Percentiles rank a stretch among this genome's conserved stretches.
phyloP scores from a whole-genome alignment of 108 stramenopile species.

The Cyclostephanos invisitatus region DNA sequence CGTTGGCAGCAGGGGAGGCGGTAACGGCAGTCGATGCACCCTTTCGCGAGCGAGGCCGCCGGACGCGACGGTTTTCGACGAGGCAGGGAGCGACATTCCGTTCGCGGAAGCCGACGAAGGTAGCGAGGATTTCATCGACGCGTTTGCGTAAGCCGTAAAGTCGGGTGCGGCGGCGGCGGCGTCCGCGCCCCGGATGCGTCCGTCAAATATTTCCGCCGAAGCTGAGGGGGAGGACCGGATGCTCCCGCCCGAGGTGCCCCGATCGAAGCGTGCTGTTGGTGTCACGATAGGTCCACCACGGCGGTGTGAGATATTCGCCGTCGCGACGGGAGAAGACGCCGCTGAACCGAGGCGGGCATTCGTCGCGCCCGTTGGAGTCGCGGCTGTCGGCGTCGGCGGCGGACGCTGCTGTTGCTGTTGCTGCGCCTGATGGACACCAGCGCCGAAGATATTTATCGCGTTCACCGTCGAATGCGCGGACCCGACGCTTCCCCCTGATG shows the following conservation, averaged over 20 bases:
- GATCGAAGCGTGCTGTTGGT: not conserved
- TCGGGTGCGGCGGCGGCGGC: no score
- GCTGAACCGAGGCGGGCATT: not conserved
- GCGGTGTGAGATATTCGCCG: no score
- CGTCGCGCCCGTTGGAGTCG: not conserved
- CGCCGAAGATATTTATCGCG: no score
- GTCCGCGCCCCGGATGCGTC: no score
- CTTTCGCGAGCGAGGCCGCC: not conserved
- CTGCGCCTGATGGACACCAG: no score
- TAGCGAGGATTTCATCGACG: no score
- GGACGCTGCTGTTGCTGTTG: not conserved
- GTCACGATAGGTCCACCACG: not conserved
- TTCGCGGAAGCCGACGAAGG: no score
- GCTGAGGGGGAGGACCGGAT: not conserved
- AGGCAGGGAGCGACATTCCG: not conserved
- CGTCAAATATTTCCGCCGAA: no score
- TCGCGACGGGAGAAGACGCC: no score
- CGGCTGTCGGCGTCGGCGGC: not conserved
- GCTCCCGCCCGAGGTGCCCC: not conserved
- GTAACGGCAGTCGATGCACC: not conserved
- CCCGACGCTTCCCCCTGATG: no score
- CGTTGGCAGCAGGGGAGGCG: not conserved
- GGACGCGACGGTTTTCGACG: not conserved
- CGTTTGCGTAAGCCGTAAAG: no score
- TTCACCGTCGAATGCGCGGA: no score